phyloP scores from a whole-genome alignment of 2,329 filamentous ascomycete genomes.

The Pseudogymnoascus sp. region DNA sequence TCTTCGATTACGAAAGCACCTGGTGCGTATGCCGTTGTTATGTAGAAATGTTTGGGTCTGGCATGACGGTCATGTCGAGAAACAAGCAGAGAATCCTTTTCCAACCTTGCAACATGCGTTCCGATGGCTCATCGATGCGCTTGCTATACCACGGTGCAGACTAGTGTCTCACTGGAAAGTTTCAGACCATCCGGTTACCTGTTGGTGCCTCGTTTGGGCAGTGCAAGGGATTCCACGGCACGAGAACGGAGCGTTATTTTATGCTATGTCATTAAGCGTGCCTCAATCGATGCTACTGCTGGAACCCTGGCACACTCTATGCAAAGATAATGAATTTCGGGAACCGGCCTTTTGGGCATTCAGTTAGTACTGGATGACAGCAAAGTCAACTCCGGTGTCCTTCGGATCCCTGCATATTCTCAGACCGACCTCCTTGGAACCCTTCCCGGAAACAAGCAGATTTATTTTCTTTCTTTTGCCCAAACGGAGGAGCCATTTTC shows the following conservation, averaged over 20 bases:
- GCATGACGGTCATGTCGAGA: conserved; percentile 11
- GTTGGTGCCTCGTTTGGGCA: not conserved
- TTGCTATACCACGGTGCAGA: conserved; percentile 3
- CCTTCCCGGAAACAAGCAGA: not conserved
- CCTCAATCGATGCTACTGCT: conserved; percentile 4
- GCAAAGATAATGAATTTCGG: not conserved
- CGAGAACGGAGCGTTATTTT: not conserved
- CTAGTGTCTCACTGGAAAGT: conserved; percentile 13
- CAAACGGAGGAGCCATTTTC: not conserved
- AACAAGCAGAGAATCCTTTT: not conserved
- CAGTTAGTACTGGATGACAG: conserved; percentile 5
- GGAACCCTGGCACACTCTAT: not conserved
- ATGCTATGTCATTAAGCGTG: not conserved
- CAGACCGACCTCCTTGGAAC: not conserved
- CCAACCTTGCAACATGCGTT: not conserved
- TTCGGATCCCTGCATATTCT: conserved; percentile 5
- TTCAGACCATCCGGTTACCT: not conserved
- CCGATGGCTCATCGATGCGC: not conserved
- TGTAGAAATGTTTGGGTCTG: conserved; percentile 10
- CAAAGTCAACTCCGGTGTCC: not conserved
- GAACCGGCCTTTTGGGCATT: not conserved
- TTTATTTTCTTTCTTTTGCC: not conserved
- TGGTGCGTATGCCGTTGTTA: conserved; percentile 56
- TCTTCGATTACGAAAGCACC: conserved; percentile 99
- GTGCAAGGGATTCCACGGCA: not conserved